phyloP scores from a whole-genome alignment of 495 filamentous ascomycete genomes.

The Chaetomidium leptoderma region DNA sequence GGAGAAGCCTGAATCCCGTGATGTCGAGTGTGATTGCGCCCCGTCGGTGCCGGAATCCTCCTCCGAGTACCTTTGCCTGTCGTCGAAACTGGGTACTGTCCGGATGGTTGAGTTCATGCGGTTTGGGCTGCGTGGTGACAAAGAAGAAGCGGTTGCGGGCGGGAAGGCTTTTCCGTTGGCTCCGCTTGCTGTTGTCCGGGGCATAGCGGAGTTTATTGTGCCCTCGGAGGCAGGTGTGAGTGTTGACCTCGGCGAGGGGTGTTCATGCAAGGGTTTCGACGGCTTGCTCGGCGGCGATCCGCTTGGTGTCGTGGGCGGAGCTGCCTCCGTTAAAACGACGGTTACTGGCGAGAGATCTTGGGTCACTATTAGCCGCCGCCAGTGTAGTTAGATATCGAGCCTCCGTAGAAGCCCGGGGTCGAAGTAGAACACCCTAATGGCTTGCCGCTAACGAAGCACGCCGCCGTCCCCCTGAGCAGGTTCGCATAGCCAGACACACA shows the following conservation, averaged over 20 bases:
- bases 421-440: not conserved
- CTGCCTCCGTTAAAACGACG: conserved; percentile 9
- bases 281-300: conserved; percentile 20
- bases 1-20: conserved; percentile 44
- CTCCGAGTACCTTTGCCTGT: conserved; percentile 22
- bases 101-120: conserved; percentile 46
- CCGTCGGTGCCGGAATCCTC: conserved; percentile 33
- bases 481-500: not conserved
- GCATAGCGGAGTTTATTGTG: conserved; percentile 36
- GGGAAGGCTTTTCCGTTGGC: conserved; percentile 21
- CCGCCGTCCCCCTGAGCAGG: no score
- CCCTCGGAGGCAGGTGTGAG: conserved; percentile 35
- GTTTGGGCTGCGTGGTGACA: conserved; percentile 13
- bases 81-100: conserved; percentile 44
- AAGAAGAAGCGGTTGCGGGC: conserved; percentile 7
- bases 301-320: conserved; percentile 11
- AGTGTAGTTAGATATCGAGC: not conserved
- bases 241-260: conserved; percentile 24
- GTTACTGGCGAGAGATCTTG: conserved; percentile 11
- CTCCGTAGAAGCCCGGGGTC: not conserved
- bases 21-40: conserved; percentile 32
- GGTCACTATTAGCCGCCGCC: conserved; percentile 5
- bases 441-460: not conserved
- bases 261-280: conserved; percentile 20
- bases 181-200: conserved; percentile 20